phyloP scores from a whole-genome alignment of 2,329 filamentous ascomycete species.

The Cylindrodendrum hubeiense region DNA sequence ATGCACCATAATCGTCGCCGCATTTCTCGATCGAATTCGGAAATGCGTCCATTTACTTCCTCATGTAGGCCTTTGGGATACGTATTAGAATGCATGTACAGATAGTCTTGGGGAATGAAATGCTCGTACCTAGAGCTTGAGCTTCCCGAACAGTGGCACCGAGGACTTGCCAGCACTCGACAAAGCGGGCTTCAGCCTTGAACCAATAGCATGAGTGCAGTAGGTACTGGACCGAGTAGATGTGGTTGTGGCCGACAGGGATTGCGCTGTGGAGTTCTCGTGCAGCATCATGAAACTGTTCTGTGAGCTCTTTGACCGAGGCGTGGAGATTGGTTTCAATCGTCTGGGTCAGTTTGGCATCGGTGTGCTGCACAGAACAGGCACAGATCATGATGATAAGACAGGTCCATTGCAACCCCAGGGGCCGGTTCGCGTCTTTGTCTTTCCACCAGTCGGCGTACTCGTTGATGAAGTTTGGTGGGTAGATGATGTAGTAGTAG shows the following conservation, averaged over 20 bases:
- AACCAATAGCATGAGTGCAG: constrained; percentile 55
- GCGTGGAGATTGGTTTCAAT: constrained; percentile 48
- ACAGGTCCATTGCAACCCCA: constrained; percentile 53
- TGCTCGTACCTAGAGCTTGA: constrained; percentile 49
- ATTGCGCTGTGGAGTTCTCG: constrained; percentile 49
- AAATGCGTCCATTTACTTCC: constrained; percentile 42
- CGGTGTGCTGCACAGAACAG: constrained; percentile 51
- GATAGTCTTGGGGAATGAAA: too few species aligned
- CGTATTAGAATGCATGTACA: constrained; percentile 16
- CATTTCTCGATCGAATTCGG: constrained; percentile 54
- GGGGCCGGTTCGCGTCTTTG: constrained; percentile 43
- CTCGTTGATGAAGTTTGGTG: constrained; percentile 50
- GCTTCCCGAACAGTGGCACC: constrained; percentile 51
- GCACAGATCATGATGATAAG: constrained; percentile 54
- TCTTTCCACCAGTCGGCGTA: constrained; percentile 52
- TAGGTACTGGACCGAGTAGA: constrained; percentile 51
- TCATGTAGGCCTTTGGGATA: constrained; percentile 40
- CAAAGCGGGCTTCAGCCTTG: constrained; percentile 51
- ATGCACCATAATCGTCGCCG: constrained; percentile 53
- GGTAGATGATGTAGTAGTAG: constrained; percentile 55
- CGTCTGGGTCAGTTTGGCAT: constrained; percentile 44
- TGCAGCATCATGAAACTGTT: constrained; percentile 49
- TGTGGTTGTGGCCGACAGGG: constrained; percentile 48
- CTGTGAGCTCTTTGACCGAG: constrained; percentile 44
- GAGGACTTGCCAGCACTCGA: constrained; percentile 54